These are phyloP conservation scores for Discostella pseudostelligera DNA, from an alignment of 108 stramenopile genomes.

Conservation along the genomic window DNA sequence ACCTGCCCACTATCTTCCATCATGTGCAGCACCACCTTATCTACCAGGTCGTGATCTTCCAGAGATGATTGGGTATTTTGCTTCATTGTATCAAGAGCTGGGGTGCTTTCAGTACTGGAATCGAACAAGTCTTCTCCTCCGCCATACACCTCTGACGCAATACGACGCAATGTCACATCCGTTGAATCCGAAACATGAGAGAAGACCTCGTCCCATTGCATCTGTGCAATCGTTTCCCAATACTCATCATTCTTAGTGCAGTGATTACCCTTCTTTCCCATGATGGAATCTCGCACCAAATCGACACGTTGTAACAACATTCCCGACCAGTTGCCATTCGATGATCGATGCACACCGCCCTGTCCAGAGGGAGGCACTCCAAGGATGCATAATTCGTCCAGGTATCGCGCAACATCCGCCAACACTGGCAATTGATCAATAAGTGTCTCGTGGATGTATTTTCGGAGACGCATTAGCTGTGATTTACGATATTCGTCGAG, in stretches of 20 bases:
- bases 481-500: conserved; percentile 76
- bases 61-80: neutral
- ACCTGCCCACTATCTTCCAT: neutral
- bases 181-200: conserved; percentile 38
- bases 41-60: conserved; percentile 14
- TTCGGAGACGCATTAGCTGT: conserved; percentile 66
- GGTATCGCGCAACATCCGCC: conserved; percentile 69
- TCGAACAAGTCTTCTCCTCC: conserved; percentile 19
- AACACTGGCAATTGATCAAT: conserved; percentile 85
- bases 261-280: conserved; percentile 10
- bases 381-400: conserved; percentile 79
- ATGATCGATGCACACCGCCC: too few species aligned
- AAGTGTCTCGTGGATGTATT: conserved; percentile 65
- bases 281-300: conserved; percentile 42
- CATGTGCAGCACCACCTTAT: conserved; percentile 14
- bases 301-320: conserved; percentile 55
- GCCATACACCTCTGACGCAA: conserved; percentile 38
- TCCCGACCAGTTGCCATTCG: too few species aligned
- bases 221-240: conserved; percentile 21
- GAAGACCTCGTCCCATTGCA: conserved; percentile 44
- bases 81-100: neutral
- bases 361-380: conserved; percentile 32
- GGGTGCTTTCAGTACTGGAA: neutral
- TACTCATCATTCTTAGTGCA: neutral
- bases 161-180: conserved; percentile 36